phyloP scores from a whole-genome alignment of 2,329 filamentous ascomycete species.

The Penicillium nordicum region DNA sequence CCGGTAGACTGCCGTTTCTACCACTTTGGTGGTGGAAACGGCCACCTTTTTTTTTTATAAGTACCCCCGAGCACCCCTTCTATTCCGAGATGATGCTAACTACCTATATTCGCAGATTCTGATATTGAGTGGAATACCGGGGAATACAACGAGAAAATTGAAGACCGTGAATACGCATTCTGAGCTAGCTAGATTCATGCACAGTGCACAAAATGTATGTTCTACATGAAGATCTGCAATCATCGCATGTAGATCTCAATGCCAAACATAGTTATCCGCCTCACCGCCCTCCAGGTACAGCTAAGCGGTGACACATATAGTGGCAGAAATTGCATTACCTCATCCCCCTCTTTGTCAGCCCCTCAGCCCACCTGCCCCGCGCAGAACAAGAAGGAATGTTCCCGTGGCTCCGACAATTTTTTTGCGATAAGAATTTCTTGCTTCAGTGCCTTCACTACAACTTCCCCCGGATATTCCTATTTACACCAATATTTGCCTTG shows the following conservation, averaged over 20 bases:
- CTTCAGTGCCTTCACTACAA: background rate
- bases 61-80: slow-evolving; percentile 19
- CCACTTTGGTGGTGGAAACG: slow-evolving; percentile 23
- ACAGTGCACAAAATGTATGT: background rate
- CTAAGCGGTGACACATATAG: background rate
- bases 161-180: background rate
- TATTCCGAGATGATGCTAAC: slow-evolving; percentile 26
- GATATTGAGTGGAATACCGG: background rate
- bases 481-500: background rate
- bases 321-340: slow-evolving; percentile 1
- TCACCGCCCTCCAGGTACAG: background rate
- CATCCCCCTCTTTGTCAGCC: slow-evolving; percentile 16
- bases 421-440: slow-evolving; percentile 16
- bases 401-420: slow-evolving; percentile 26
- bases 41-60: slow-evolving; percentile 40
- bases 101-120: slow-evolving; percentile 24
- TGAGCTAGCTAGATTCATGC: background rate
- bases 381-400: slow-evolving; percentile 32
- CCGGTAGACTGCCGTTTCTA: slow-evolving; percentile 30
- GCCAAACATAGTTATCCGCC: background rate
- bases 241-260: background rate
- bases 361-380: slow-evolving; percentile 15
- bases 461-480: background rate
- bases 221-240: background rate
- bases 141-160: background rate